Evolutionary conservation across 2,329 filamentous ascomycete genomes (phyloP).

Genomic region (Ascomycota sp.): DNA sequence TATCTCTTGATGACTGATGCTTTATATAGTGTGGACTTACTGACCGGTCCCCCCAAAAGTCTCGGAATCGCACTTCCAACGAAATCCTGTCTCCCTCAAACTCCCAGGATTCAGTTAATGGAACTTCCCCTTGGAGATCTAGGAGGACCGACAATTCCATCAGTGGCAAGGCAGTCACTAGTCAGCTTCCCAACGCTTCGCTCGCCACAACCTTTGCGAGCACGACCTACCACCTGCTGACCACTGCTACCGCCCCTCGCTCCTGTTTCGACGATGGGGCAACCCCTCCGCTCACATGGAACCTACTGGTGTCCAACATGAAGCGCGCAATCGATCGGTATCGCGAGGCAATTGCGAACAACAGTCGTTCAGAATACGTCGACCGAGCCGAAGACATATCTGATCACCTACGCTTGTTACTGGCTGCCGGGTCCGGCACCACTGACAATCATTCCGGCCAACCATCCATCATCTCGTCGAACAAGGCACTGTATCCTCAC

Average conservation of each 20-base stretch:
- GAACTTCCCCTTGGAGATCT: conserved; percentile 34
- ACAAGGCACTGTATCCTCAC: conserved; percentile 89
- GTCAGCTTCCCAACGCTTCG: conserved; percentile 27
- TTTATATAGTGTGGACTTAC: neutral
- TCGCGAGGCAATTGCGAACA: conserved; percentile 65
- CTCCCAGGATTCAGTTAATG: conserved; percentile 78
- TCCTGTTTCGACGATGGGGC: conserved; percentile 84
- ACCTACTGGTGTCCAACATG: conserved; percentile 77
- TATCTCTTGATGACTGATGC: neutral
- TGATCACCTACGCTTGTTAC: conserved; percentile 73
- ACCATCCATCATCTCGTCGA: conserved; percentile 95
- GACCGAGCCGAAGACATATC: conserved; percentile 92
- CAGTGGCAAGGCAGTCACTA: conserved; percentile 16
- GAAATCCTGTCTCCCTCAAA: conserved; percentile 64
- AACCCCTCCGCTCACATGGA: conserved; percentile 67
- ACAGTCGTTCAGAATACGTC: conserved; percentile 74
- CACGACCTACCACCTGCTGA: conserved; percentile 31
- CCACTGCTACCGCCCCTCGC: conserved; percentile 41
- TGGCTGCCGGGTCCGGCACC: conserved; percentile 89
- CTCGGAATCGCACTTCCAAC: conserved; percentile 41
- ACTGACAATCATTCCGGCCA: conserved; percentile 98
- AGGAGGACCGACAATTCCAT: conserved; percentile 32
- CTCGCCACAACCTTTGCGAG: conserved; percentile 41
- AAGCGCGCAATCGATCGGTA: conserved; percentile 75
- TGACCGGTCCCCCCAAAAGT: conserved; percentile 13